Evolutionary conservation across 371 early-diverging fungal genomes (phyloP), one percentile per base, ranked within the genome.

Genomic region (Blakeslea trispora): DNA sequence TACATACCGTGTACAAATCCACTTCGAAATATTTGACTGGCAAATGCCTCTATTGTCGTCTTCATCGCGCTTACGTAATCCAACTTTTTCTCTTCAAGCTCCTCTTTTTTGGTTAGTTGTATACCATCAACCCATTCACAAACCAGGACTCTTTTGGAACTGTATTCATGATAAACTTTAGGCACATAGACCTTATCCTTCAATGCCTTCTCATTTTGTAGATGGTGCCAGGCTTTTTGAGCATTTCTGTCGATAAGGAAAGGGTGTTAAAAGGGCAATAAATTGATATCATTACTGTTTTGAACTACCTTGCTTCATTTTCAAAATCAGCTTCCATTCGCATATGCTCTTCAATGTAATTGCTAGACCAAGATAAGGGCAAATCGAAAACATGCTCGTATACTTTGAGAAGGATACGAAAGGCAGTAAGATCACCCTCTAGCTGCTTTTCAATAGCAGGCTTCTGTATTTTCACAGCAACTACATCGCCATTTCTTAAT

Each of bases 401-500:
- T 0, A 81, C 60, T 32, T 73, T 54, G 24, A 87, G 72, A 34
- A 91, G 55, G 18, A 77, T 49, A 14, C 86, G 72, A 55, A 88
- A 85, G 13, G 89, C 87, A n/a, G 78, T 57, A 54, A 96, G 55
- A 70, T 96, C 97, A 86, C 88, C 88, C 15, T 84, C 80, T 53
- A 95, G 89, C 71, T 96, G 95, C 43, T 83, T 68, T 47, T 69
- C 72, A 22, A 95, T 92, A 40, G 88, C 85, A 1, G 95, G 95
- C 59, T 96, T 95, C 55, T 96, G 97, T 2, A 96, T 82, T 77
- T 96, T 96, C 32, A 96, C 94, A 0, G 96, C 97, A 1, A 96
- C 94, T 0, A 63, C 55, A 3, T 86, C 82, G 1, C 89, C 89
- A 48, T 82, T 85, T 40, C 81, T 77, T 14, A 96, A 69, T n/a